Evolutionary conservation across 2,329 filamentous ascomycete genomes (phyloP).

Genomic region (Colletotrichum sidae): DNA sequence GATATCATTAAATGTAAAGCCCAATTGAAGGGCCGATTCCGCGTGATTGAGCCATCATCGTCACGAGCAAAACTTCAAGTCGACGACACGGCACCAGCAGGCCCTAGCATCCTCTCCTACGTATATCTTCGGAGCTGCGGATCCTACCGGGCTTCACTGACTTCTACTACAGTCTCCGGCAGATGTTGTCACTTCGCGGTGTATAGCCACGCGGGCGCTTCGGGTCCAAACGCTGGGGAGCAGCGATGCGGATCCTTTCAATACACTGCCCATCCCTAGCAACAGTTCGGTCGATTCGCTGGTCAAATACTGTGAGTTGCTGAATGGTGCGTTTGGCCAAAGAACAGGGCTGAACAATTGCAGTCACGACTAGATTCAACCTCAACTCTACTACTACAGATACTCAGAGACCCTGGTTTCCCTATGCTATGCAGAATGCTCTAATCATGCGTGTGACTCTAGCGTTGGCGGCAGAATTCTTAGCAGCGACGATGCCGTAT

Average conservation of each 20-base stretch:
- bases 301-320: conserved; percentile 35
- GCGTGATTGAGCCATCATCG: not conserved
- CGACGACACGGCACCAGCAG: not conserved
- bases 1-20: conserved; percentile 20
- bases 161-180: not conserved
- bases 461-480: conserved; percentile 36
- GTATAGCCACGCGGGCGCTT: conserved; percentile 1
- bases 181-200: not conserved
- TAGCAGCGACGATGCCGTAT: conserved; percentile 27
- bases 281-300: conserved; percentile 31
- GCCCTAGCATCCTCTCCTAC: not conserved
- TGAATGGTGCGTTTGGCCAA: not conserved
- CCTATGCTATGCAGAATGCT: conserved; percentile 38
- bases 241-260: conserved; percentile 35
- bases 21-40: conserved; percentile 34
- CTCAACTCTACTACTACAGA: conserved; percentile 35
- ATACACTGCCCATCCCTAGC: conserved; percentile 35
- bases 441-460: conserved; percentile 37
- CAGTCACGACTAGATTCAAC: conserved; percentile 38
- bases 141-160: not conserved
- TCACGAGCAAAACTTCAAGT: not conserved
- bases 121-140: not conserved
- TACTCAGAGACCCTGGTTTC: conserved; percentile 37
- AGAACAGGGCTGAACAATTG: not conserved
- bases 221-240: conserved; percentile 29